Percentiles rank a stretch among this genome's conserved stretches.
Evolutionary conservation across 2,329 filamentous ascomycete species (phyloP).

Genomic region (Ceratocystis huliohia): DNA sequence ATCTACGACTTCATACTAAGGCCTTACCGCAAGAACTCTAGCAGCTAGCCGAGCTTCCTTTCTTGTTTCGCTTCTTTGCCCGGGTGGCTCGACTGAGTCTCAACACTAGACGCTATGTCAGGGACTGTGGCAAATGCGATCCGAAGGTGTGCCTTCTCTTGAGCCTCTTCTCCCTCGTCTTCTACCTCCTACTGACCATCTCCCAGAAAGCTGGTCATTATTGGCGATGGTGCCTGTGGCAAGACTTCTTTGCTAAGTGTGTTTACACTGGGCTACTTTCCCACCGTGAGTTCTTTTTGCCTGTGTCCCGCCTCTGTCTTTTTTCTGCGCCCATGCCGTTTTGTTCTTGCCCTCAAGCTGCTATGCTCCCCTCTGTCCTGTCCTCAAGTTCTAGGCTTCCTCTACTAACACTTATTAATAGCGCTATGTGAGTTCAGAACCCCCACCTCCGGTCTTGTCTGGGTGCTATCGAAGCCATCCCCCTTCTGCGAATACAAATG

Average conservation of each 20-base stretch:
- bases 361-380: too few species aligned
- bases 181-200: background rate
- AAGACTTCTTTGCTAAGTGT: conserved; percentile 96
- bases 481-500: background rate
- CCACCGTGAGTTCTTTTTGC: conserved; percentile 56
- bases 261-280: conserved; percentile 95
- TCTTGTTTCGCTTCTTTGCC: background rate
- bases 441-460: background rate
- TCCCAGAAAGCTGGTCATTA: conserved; percentile 87
- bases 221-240: conserved; percentile 92
- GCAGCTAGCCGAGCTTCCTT: background rate
- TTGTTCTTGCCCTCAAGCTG: conserved; percentile 23
- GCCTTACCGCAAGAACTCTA: too few species aligned
- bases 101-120: conserved; percentile 13
- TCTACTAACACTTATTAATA: conserved; percentile 25
- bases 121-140: conserved; percentile 19
- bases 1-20: too few species aligned
- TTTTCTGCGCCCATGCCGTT: conserved; percentile 19
- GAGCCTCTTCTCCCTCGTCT: background rate
- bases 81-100: background rate
- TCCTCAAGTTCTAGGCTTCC: background rate
- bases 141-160: conserved; percentile 13
- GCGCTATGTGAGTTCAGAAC: conserved; percentile 43
- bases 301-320: conserved; percentile 5
- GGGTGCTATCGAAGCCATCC: background rate